Percentiles rank a stretch among this genome's conserved stretches.
Evolutionary conservation across 192 early-diverging fungal species (phyloP).

Genomic region (Lobosporangium transversale): DNA sequence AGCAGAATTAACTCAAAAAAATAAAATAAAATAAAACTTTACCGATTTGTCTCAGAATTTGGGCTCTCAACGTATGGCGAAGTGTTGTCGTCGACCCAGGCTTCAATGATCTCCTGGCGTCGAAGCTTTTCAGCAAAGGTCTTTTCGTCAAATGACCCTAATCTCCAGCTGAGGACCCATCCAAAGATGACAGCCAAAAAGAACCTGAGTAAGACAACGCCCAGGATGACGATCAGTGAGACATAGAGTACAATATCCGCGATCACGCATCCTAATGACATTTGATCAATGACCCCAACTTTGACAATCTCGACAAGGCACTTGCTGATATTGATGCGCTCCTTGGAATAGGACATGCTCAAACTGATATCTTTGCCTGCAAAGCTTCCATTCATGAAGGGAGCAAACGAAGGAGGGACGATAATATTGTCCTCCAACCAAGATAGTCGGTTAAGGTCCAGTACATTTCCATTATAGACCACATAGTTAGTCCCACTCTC

Average conservation of each 20-base stretch:
- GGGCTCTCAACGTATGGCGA: slow-evolving; percentile 43
- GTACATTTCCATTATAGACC: slow-evolving; percentile 81
- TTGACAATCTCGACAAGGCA: slow-evolving; percentile 84
- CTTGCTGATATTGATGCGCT: slow-evolving; percentile 64
- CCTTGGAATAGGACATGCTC: slow-evolving; percentile 59
- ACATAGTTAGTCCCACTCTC: slow-evolving; percentile 64
- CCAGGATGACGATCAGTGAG: slow-evolving; percentile 77
- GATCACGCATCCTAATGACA: slow-evolving; percentile 83
- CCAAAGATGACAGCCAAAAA: slow-evolving; percentile 80
- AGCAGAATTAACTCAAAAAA: background rate
- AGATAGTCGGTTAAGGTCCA: slow-evolving; percentile 72
- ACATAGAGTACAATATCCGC: slow-evolving; percentile 83
- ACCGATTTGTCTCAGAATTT: slow-evolving; percentile 46
- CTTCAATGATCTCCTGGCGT: slow-evolving; percentile 55
- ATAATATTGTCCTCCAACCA: slow-evolving; percentile 68
- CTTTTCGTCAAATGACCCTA: slow-evolving; percentile 79
- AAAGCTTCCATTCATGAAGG: slow-evolving; percentile 53
- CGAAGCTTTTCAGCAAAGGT: slow-evolving; percentile 60
- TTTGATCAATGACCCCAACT: slow-evolving; percentile 82
- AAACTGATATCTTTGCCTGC: slow-evolving; percentile 63
- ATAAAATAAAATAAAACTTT: background rate
- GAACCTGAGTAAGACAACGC: slow-evolving; percentile 74
- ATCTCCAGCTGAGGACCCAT: slow-evolving; percentile 82
- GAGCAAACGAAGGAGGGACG: slow-evolving; percentile 51
- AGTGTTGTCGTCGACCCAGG: slow-evolving; percentile 52